phyloP scores from a whole-genome alignment of 108 stramenopile species.

The Stephanodiscus triporus region DNA sequence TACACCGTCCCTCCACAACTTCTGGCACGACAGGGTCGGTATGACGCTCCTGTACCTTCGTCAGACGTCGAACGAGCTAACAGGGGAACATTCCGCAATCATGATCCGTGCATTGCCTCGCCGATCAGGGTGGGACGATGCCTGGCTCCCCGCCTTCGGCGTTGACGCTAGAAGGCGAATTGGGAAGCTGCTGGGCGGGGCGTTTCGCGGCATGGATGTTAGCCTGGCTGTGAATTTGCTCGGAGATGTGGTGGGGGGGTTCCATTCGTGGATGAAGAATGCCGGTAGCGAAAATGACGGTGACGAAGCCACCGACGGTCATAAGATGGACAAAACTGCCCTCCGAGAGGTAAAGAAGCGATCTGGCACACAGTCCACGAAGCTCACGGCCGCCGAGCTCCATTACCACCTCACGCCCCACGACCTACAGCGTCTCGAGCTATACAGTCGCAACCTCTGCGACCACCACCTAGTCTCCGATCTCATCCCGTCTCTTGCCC shows the following conservation, averaged over 20 bases:
- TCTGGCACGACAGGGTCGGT: conserved; percentile 89
- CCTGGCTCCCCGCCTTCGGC: conserved; percentile 92
- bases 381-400: conserved; percentile 79
- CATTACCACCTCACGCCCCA: conserved; percentile 86
- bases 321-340: conserved; percentile 44
- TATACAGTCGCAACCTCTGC: conserved; percentile 96
- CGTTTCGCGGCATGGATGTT: conserved; percentile 88
- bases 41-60: conserved; percentile 95
- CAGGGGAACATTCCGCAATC: conserved; percentile 96
- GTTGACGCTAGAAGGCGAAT: conserved; percentile 91
- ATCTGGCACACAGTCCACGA: conserved; percentile 51
- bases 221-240: conserved; percentile 79
- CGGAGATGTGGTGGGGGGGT: conserved; percentile 57
- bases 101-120: conserved; percentile 89
- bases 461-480: conserved; percentile 98
- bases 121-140: conserved; percentile 79
- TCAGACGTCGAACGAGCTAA: conserved; percentile 98
- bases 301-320: conserved; percentile 25
- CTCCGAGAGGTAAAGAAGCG: conserved; percentile 49
- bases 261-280: conserved; percentile 38
- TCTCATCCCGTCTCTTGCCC: conserved; percentile 86
- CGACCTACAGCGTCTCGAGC: conserved; percentile 95
- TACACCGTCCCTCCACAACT: conserved; percentile 88
- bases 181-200: conserved; percentile 77
- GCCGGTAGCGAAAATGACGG: conserved; percentile 47